phyloP scores from a whole-genome alignment of 768 basidiomycete genomes.

The Thelephora ganbajun region DNA sequence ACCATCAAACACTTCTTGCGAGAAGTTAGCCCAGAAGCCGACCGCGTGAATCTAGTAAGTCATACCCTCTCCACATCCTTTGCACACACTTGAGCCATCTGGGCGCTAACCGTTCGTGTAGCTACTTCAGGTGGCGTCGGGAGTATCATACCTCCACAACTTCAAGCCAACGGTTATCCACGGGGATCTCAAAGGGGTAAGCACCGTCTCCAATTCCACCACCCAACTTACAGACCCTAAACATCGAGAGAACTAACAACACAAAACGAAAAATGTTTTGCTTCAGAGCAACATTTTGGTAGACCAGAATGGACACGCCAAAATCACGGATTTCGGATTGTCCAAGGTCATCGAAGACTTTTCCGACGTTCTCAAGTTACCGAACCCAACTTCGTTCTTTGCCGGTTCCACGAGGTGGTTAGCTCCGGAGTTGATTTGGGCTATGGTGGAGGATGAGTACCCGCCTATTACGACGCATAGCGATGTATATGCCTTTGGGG shows the following conservation, averaged over 20 bases:
- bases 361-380: slow-evolving; percentile 19
- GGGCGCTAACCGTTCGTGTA: slow-evolving; percentile 10
- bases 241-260: too few species aligned
- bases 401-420: slow-evolving; percentile 27
- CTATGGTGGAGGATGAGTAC: slow-evolving; percentile 33
- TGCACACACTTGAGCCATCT: neutral
- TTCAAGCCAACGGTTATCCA: slow-evolving; percentile 41
- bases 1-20: slow-evolving; percentile 37
- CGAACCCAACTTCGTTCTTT: slow-evolving; percentile 17
- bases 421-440: slow-evolving; percentile 43
- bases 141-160: slow-evolving; percentile 42
- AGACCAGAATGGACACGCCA: slow-evolving; percentile 32
- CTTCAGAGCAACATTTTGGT: slow-evolving; percentile 43
- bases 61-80: neutral
- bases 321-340: slow-evolving; percentile 51
- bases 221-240: neutral
- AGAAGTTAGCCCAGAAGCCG: slow-evolving; percentile 22
- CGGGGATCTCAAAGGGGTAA: slow-evolving; percentile 48
- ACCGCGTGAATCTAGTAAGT: slow-evolving; percentile 33
- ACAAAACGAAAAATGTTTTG: neutral
- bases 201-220: slow-evolving; percentile 6
- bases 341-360: slow-evolving; percentile 45
- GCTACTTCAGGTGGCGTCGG: slow-evolving; percentile 42
- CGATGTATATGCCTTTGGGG: slow-evolving; percentile 49
- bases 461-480: slow-evolving; percentile 35